Percentiles rank a stretch among this genome's conserved stretches.
Conservation (phyloP, 306 rosid species). For the Carpinus fangiana region DNA sequence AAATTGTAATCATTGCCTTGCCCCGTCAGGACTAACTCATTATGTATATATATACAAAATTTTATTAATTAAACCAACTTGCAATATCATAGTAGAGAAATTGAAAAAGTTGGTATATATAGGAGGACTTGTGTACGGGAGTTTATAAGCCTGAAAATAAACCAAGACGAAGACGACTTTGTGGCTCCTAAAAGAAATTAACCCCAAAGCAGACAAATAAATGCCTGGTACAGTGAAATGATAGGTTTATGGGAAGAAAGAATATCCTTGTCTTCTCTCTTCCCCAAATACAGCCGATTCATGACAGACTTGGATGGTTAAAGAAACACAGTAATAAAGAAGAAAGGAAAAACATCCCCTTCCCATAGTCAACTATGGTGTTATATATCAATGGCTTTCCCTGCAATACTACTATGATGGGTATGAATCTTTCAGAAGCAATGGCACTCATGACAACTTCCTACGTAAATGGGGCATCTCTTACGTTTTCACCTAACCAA, state of each 20-base stretch:
- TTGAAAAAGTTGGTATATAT: too few species aligned
- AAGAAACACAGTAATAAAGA: constrained; percentile 3
- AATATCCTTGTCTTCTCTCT: constrained; percentile 27
- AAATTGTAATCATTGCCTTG: too few species aligned
- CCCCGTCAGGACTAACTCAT: neutral
- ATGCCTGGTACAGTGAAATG: constrained; percentile 33
- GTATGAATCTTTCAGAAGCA: constrained; percentile 27
- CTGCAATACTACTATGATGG: constrained; percentile 30
- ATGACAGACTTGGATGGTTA: neutral
- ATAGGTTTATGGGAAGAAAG: constrained; percentile 19
- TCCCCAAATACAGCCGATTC: constrained; percentile 4
- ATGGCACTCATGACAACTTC: constrained; percentile 32
- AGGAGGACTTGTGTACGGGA: neutral
- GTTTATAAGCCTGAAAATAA: neutral
- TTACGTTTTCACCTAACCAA: constrained; percentile 48
- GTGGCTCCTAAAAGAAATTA: constrained; percentile 26
- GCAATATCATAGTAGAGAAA: neutral
- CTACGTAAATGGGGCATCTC: constrained; percentile 31
- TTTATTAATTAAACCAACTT: neutral
- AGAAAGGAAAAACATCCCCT: neutral
- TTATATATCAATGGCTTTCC: constrained; percentile 34
- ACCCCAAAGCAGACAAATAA: constrained; percentile 16
- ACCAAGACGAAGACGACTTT: neutral
- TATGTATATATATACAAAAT: neutral
- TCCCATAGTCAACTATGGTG: constrained; percentile 30